These are phyloP conservation scores for Begonia peltatifolia DNA, from an alignment of 306 rosid genomes.

Conservation along the genomic window DNA sequence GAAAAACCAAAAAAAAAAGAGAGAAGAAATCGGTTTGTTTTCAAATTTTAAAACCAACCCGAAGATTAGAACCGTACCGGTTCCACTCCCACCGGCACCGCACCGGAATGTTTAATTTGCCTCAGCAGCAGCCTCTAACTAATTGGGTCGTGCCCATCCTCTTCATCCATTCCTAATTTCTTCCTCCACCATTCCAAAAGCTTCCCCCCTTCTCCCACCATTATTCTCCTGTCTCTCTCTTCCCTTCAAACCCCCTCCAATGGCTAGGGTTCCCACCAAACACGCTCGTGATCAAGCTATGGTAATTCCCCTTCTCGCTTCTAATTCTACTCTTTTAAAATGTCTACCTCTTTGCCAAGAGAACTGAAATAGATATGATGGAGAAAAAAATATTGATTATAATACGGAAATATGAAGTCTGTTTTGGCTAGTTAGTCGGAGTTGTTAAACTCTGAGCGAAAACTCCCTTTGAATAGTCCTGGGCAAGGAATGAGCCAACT, in stretches of 20 bases:
- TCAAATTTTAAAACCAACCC: too few species aligned
- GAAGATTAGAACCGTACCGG: too few species aligned
- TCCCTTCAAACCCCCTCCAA: constrained; percentile 3
- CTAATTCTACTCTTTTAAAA: background rate
- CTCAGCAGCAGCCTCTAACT: too few species aligned
- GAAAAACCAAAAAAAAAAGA: too few species aligned
- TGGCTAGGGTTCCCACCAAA: constrained; percentile 37
- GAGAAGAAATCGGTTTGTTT: too few species aligned
- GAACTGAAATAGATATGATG: background rate
- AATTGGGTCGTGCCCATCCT: too few species aligned
- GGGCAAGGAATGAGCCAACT: background rate
- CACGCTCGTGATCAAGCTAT: constrained; percentile 36
- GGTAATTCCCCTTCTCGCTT: constrained; percentile 16
- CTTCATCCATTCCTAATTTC: too few species aligned
- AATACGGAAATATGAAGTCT: background rate
- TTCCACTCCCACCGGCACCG: too few species aligned
- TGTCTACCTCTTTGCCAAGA: background rate
- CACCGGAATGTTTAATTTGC: too few species aligned
- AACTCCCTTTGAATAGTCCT: background rate
- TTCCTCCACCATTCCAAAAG: too few species aligned
- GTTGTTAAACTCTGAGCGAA: background rate
- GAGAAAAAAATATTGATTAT: background rate
- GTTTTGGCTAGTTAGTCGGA: background rate
- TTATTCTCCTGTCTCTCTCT: too few species aligned
- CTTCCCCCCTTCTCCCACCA: too few species aligned